A percentile compares a stretch with the other conserved stretches of the same genome.
phyloP scores from a whole-genome alignment of 805 yeast genomes.

The Maudiozyma bulderi region DNA sequence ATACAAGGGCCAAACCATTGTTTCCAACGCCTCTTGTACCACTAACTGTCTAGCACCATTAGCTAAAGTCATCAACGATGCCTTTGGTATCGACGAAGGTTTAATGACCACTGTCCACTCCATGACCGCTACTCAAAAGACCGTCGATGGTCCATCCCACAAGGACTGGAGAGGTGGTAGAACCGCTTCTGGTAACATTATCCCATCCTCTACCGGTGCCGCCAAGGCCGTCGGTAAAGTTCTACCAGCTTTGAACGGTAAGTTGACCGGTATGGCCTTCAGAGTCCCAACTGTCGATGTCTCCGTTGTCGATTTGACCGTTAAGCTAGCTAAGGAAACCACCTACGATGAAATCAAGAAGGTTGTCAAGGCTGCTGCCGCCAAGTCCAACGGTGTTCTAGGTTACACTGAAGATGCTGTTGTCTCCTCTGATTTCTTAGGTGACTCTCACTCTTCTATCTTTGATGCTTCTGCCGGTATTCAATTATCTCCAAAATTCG shows the following conservation, averaged over 20 bases:
- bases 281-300: slow-evolving; percentile 70
- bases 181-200: slow-evolving; percentile 67
- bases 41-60: slow-evolving; percentile 69
- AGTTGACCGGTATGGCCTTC: slow-evolving; percentile 64
- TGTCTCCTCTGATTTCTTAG: slow-evolving; percentile 60
- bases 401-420: slow-evolving; percentile 67
- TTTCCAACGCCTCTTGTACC: slow-evolving; percentile 67
- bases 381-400: slow-evolving; percentile 49
- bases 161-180: slow-evolving; percentile 79
- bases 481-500: slow-evolving; percentile 59
- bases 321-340: slow-evolving; percentile 47
- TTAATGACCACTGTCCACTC: slow-evolving; percentile 70
- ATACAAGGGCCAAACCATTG: slow-evolving; percentile 48
- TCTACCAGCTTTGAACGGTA: slow-evolving; percentile 62
- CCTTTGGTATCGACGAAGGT: slow-evolving; percentile 62
- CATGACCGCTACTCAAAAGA: slow-evolving; percentile 63
- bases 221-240: slow-evolving; percentile 72
- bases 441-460: slow-evolving; percentile 53
- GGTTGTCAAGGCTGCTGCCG: slow-evolving; percentile 49
- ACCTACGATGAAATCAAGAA: slow-evolving; percentile 56
- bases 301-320: slow-evolving; percentile 63
- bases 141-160: slow-evolving; percentile 70
- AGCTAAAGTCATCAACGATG: slow-evolving; percentile 58
- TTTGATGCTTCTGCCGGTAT: slow-evolving; percentile 64
- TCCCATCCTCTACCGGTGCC: slow-evolving; percentile 70